Percentiles rank a stretch among this genome's conserved stretches.
phyloP scores from a whole-genome alignment of 495 filamentous ascomycete species.

The Aspergillus homomorphus region DNA sequence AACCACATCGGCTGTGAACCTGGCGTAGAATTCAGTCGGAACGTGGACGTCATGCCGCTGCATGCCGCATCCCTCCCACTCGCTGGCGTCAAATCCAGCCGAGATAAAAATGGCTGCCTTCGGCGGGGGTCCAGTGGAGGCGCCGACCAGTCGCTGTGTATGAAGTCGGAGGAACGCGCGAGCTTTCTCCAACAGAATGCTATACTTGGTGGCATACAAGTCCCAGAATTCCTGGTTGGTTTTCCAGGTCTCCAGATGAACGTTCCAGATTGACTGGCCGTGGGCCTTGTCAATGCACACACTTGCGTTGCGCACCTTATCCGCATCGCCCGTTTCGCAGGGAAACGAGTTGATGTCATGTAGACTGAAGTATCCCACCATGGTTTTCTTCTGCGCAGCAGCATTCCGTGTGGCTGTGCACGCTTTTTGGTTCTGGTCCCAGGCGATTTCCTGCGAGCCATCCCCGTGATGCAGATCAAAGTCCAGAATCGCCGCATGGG shows the following conservation, averaged over 20 bases:
- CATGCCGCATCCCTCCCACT: slow-evolving; percentile 90
- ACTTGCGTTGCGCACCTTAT: slow-evolving; percentile 88
- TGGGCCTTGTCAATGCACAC: slow-evolving; percentile 90
- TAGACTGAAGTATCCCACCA: slow-evolving; percentile 91
- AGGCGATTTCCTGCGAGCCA: slow-evolving; percentile 88
- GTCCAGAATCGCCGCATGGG: slow-evolving; percentile 93
- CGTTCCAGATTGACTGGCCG: slow-evolving; percentile 90
- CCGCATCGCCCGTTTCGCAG: slow-evolving; percentile 82
- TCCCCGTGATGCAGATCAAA: slow-evolving; percentile 98
- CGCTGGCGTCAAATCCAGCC: slow-evolving; percentile 94
- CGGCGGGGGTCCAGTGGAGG: slow-evolving; percentile 52
- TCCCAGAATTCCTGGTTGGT: slow-evolving; percentile 81
- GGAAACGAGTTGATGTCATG: slow-evolving; percentile 98
- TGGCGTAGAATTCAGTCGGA: slow-evolving; percentile 93
- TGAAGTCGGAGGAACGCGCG: slow-evolving; percentile 69
- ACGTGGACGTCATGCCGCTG: slow-evolving; percentile 93
- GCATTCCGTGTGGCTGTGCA: slow-evolving; percentile 58
- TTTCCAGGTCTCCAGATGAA: slow-evolving; percentile 89
- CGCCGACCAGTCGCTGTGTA: slow-evolving; percentile 55
- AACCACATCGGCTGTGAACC: slow-evolving; percentile 80
- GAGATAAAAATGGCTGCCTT: slow-evolving; percentile 90
- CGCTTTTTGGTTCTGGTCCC: slow-evolving; percentile 73
- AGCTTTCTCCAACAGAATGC: slow-evolving; percentile 72
- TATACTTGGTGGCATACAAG: slow-evolving; percentile 75
- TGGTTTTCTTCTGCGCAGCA: slow-evolving; percentile 68